phyloP scores from a whole-genome alignment of 768 basidiomycete species.

The Lentinula aciculospora region DNA sequence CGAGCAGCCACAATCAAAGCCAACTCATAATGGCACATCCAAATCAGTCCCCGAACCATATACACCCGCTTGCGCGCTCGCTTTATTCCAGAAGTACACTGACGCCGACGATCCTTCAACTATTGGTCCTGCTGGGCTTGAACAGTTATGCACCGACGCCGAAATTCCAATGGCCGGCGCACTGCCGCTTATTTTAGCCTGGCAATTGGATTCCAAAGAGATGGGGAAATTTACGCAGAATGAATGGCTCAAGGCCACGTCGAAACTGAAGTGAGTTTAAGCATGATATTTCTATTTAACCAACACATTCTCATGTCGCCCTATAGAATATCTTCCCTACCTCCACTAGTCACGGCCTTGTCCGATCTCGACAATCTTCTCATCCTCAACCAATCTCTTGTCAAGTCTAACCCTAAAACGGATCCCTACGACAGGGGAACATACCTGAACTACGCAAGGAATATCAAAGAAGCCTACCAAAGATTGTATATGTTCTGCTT shows the following conservation, averaged over 20 bases:
- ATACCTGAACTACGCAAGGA: slow-evolving; percentile 43
- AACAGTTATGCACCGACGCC: slow-evolving; percentile 63
- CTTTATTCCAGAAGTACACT: slow-evolving; percentile 59
- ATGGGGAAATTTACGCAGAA: slow-evolving; percentile 66
- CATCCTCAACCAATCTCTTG: slow-evolving; percentile 40
- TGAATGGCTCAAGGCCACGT: slow-evolving; percentile 65
- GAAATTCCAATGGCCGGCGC: slow-evolving; percentile 71
- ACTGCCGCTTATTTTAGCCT: slow-evolving; percentile 66
- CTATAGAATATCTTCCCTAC: slow-evolving; percentile 45
- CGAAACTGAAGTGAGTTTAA: slow-evolving; percentile 39
- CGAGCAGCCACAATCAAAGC: not conserved
- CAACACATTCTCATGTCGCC: not conserved
- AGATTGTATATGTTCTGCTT: slow-evolving; percentile 73
- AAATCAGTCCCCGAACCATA: slow-evolving; percentile 37
- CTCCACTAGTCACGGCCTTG: slow-evolving; percentile 43
- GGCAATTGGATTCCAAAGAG: slow-evolving; percentile 66
- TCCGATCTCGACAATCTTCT: slow-evolving; percentile 63
- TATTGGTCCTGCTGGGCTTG: slow-evolving; percentile 73
- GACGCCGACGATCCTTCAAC: slow-evolving; percentile 46
- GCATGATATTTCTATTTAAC: not conserved
- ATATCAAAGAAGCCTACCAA: slow-evolving; percentile 49
- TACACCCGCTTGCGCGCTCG: slow-evolving; percentile 40
- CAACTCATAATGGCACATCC: slow-evolving; percentile 10
- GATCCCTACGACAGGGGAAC: slow-evolving; percentile 48
- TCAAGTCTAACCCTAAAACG: slow-evolving; percentile 27